Percentiles rank a stretch among this genome's conserved stretches.
phyloP scores from a whole-genome alignment of 768 basidiomycete species.

The Russula brevipes region DNA sequence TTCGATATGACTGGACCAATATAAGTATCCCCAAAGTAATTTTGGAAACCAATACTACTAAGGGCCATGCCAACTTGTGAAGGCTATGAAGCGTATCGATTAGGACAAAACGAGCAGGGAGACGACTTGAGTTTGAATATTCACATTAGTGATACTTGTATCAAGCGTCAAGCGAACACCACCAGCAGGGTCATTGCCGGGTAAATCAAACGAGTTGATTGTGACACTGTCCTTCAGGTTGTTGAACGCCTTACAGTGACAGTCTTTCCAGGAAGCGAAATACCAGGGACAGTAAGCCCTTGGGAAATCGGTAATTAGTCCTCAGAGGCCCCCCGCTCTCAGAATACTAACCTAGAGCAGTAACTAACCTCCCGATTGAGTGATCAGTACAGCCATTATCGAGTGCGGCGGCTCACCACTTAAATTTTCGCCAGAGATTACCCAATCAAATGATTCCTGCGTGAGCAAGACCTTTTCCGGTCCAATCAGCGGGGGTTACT shows the following conservation, averaged over 20 bases:
- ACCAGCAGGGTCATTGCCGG: slow-evolving; percentile 63
- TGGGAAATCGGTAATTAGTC: slow-evolving; percentile 1
- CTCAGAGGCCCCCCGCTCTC: neutral
- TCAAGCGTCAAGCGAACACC: slow-evolving; percentile 65
- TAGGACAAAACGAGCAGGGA: neutral
- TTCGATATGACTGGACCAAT: slow-evolving; percentile 55
- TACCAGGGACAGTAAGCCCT: slow-evolving; percentile 56
- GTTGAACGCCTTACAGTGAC: slow-evolving; percentile 70
- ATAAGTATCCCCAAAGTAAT: slow-evolving; percentile 46
- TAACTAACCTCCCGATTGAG: slow-evolving; percentile 35
- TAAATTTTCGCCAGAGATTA: slow-evolving; percentile 58
- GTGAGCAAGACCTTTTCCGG: slow-evolving; percentile 47
- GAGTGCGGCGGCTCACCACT: slow-evolving; percentile 40
- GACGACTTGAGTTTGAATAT: slow-evolving; percentile 23
- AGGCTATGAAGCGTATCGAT: slow-evolving; percentile 40
- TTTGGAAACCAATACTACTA: slow-evolving; percentile 55
- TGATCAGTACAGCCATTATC: neutral
- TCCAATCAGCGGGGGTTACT: neutral
- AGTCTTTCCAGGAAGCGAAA: slow-evolving; percentile 49
- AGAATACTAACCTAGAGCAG: slow-evolving; percentile 46
- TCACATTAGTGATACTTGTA: slow-evolving; percentile 53
- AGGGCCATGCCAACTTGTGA: slow-evolving; percentile 71
- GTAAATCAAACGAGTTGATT: slow-evolving; percentile 65
- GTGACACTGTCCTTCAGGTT: slow-evolving; percentile 56
- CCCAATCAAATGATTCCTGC: slow-evolving; percentile 63